Base-by-base conservation (phyloP, 805 yeast genomes). In the Saccharomycopsis selenospora region DNA sequence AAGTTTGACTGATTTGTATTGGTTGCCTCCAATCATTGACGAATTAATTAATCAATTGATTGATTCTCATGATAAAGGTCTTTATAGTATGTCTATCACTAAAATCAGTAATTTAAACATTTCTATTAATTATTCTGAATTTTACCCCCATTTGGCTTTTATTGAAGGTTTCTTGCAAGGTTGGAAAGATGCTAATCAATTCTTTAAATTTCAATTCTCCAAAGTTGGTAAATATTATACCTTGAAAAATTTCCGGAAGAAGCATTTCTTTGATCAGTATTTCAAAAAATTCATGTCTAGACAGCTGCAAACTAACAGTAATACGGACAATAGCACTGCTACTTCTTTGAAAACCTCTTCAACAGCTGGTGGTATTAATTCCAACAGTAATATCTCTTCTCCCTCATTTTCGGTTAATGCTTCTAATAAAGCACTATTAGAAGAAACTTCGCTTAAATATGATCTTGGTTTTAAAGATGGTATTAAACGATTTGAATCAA, bases 381-480 rank as follows among this genome's bases (percentile, higher is more conserved):
- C n/a, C n/a, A n/a, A n/a, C n/a, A n/a, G n/a, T n/a, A n/a, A n/a
- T n/a, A n/a, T n/a, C n/a, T n/a, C n/a, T n/a, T n/a, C n/a, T n/a
- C n/a, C n/a, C n/a, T n/a, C n/a, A n/a, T n/a, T n/a, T n/a, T n/a
- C n/a, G n/a, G n/a, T n/a, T n/a, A n/a, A n/a, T n/a, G n/a, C n/a
- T n/a, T n/a, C n/a, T n/a, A n/a, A n/a, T n/a, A n/a, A n/a, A n/a
- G n/a, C n/a, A n/a, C 91, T 91, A 6, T 57, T 66, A 6, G 73
- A 82, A 57, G 69, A 68, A 11, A 76, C 70, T 59, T 49, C 78
- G 46, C 89, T 96, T 95, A 95, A 85, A 64, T 90, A 86, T 82
- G 87, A 82, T 24, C 93, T 84, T 56, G 96, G 95, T 0, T 89
- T 76, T 59, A 76, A 75, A 43, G 72, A 74, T 43, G 96, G 87